phyloP scores from a whole-genome alignment of 2,329 filamentous ascomycete species.

The Microdochium paspali region DNA sequence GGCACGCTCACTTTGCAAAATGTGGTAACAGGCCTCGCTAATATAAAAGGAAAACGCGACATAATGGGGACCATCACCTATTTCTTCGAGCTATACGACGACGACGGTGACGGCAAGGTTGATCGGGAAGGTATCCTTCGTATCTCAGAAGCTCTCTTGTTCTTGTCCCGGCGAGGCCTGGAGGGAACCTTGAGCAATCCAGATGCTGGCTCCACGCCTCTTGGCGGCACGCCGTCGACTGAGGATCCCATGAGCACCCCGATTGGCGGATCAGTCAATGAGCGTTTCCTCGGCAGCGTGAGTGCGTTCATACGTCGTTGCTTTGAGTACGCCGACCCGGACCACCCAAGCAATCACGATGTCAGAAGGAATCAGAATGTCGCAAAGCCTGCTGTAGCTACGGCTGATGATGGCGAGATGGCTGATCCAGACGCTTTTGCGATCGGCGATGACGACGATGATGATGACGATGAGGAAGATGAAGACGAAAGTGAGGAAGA shows the following conservation, averaged over 20 bases:
- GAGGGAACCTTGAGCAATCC: conserved; percentile 64
- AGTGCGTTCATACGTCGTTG: conserved; percentile 93
- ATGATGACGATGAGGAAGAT: conserved; percentile 40
- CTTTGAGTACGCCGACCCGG: conserved; percentile 96
- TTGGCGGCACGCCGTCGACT: conserved; percentile 26
- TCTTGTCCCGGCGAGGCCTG: conserved; percentile 81
- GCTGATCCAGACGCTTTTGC: conserved; percentile 45
- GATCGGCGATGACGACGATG: conserved; percentile 57
- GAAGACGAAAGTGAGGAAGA: conserved; percentile 38
- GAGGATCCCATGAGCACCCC: conserved; percentile 27
- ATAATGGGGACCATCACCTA: conserved; percentile 98
- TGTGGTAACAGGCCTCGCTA: conserved; percentile 81
- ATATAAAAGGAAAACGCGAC: conserved; percentile 86
- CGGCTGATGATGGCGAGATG: conserved; percentile 18
- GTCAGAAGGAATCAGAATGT: neutral
- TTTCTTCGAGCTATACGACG: conserved; percentile 96
- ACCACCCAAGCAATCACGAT: conserved; percentile 56
- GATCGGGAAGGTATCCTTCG: conserved; percentile 90
- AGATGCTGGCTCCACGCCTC: conserved; percentile 45
- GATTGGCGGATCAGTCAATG: conserved; percentile 58
- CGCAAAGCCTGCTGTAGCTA: conserved; percentile 7
- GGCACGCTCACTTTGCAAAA: conserved; percentile 81
- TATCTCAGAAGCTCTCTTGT: conserved; percentile 89
- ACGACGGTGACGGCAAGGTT: conserved; percentile 81
- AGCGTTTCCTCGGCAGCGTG: conserved; percentile 84